These are phyloP conservation scores for Geosmithia morbida DNA, from an alignment of 2,329 filamentous ascomycete species.

Conservation along the genomic window DNA sequence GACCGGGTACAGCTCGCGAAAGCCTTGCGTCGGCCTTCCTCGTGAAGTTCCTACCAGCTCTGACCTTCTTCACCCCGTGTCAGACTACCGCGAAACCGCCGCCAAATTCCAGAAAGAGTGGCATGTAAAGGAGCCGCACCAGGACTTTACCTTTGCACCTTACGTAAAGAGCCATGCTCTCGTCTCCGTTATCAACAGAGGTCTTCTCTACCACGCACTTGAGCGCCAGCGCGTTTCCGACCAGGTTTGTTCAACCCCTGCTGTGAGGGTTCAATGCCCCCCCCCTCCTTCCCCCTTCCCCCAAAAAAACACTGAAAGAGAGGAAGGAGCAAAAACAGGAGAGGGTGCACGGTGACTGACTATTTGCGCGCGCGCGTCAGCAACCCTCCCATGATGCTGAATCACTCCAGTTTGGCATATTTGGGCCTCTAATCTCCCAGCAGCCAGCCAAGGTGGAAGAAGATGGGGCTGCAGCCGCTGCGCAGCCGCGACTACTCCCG, in stretches of 20 bases:
- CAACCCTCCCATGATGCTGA: constrained; percentile 17
- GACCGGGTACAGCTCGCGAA: neutral
- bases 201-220: constrained; percentile 44
- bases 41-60: constrained; percentile 1
- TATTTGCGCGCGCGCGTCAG: too few species aligned
- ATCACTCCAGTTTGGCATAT: constrained; percentile 35
- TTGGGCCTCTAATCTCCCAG: constrained; percentile 38
- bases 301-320: neutral
- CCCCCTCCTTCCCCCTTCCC: neutral
- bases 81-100: constrained; percentile 55
- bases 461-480: constrained; percentile 18
- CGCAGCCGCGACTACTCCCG: neutral
- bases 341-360: too few species aligned
- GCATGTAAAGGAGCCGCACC: constrained; percentile 47
- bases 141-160: constrained; percentile 47
- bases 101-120: constrained; percentile 56
- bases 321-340: neutral
- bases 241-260: constrained; percentile 32
- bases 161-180: constrained; percentile 51
- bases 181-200: constrained; percentile 48
- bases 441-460: constrained; percentile 26
- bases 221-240: constrained; percentile 38
- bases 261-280: too few species aligned
- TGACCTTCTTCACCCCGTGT: neutral
- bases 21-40: too few species aligned